These are phyloP conservation scores for Cadophora gregata DNA, from an alignment of 2,329 filamentous ascomycete genomes.

Conservation along the genomic window DNA sequence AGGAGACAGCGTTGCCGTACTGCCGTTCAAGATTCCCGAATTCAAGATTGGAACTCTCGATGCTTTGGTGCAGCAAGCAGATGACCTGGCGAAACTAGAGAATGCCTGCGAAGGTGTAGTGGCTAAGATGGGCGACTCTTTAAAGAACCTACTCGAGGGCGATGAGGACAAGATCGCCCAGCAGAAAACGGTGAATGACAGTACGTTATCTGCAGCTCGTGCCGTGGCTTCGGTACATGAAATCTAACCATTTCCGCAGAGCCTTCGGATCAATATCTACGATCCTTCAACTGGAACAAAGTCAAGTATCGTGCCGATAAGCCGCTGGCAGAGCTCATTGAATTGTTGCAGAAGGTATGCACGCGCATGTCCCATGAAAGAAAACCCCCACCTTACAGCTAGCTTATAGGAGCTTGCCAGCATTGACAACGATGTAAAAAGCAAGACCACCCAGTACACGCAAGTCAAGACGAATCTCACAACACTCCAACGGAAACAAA, in stretches of 20 bases:
- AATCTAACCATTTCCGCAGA: conserved; percentile 58
- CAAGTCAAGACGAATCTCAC: conserved; percentile 84
- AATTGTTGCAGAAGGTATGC: conserved; percentile 82
- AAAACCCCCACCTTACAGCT: background rate
- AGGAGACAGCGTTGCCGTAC: conserved; percentile 75
- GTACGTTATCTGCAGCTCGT: conserved; percentile 57
- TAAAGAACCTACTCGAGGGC: conserved; percentile 43
- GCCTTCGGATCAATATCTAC: conserved; percentile 92
- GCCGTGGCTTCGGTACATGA: background rate
- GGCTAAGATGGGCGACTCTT: conserved; percentile 67
- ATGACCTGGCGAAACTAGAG: conserved; percentile 91
- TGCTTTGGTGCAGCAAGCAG: conserved; percentile 92
- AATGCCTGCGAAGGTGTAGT: conserved; percentile 80
- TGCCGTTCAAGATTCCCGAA: conserved; percentile 82
- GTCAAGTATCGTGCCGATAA: conserved; percentile 96
- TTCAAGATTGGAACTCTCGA: conserved; percentile 99
- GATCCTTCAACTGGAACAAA: conserved; percentile 94
- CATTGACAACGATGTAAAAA: conserved; percentile 94
- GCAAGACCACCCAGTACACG: conserved; percentile 95
- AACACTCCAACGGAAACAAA: conserved; percentile 84
- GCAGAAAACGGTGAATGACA: conserved; percentile 80
- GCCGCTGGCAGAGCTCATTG: conserved; percentile 83
- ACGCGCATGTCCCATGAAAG: background rate
- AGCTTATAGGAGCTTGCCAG: conserved; percentile 76
- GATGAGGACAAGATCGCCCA: conserved; percentile 67